Base-by-base conservation (phyloP, 2,329 filamentous ascomycete genomes). In the Alternaria tenuissima region DNA sequence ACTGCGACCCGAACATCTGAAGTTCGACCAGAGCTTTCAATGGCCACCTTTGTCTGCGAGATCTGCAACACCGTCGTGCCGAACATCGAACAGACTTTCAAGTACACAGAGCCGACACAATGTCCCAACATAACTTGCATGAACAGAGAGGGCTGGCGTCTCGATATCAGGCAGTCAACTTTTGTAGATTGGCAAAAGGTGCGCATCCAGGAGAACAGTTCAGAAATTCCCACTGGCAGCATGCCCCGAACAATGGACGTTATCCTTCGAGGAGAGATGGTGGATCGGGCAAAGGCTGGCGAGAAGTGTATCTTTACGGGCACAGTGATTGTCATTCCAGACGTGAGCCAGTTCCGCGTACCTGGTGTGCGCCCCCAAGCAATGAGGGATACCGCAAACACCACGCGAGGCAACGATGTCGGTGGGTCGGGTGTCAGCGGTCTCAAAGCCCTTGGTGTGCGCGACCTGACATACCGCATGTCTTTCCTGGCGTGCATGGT, bases 121-220 rank as follows among this genome's bases (percentile, higher is more conserved):
- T 99, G 95, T 70, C 94, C 95, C 9, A 98, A 98, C 75, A 78
- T 83, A 26, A 91, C 87, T 7, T 99, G 95, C 77, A 89, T 89
- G 71, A 99, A 99, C 81, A 89, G 95, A 26, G 83, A 90, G 59
- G 93, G 91, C n/a, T 99, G 95, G 95, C 89, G 93, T 67, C 82
- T 99, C n/a, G 94, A 99, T 71, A 97, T 99, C 73, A 87, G 93
- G 43, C 94, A 96, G 78, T 97, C 94, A 78, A 98, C 94, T 0
- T 99, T 99, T 76, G 91, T 99, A 63, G 95, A 99, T 81, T 99
- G 95, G 95, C 95, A 99, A 77, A 98, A 98, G 78, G 93, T 98
- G 24, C 91, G 96, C 64, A 93, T 98, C 63, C 95, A 99, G 80
- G 95, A 99, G 80, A 99, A 98, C 82, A 97, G 93, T 68, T 94